Conservation (phyloP, 2,329 filamentous ascomycete genomes). For the Colletotrichum sp. region DNA sequence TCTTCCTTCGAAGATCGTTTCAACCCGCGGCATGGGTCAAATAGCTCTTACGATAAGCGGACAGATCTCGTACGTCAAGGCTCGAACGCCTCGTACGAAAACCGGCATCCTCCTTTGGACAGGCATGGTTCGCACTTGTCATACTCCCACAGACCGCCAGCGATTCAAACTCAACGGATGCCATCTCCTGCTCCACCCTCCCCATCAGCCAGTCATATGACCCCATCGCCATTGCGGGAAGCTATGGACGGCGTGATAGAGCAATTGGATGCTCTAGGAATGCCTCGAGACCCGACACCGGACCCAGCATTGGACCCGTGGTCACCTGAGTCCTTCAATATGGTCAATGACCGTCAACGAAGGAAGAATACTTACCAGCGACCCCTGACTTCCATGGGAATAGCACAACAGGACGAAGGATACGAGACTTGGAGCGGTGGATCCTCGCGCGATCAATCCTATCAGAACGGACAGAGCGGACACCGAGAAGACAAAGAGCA, state of each 20-base stretch:
- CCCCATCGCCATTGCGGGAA: conserved; percentile 88
- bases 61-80: conserved; percentile 29
- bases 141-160: conserved; percentile 37
- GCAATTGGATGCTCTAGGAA: conserved; percentile 85
- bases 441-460: conserved; percentile 54
- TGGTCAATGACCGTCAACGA: conserved; percentile 48
- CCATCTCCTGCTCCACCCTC: conserved; percentile 73
- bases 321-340: conserved; percentile 87
- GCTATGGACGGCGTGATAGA: conserved; percentile 99
- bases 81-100: conserved; percentile 35
- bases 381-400: conserved; percentile 77
- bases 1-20: conserved; percentile 40
- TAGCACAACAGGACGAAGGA: conserved; percentile 65
- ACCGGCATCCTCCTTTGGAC: conserved; percentile 26
- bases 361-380: conserved; percentile 42
- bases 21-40: conserved; percentile 41
- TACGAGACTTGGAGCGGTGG: conserved; percentile 63
- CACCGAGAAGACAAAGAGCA: conserved; percentile 54
- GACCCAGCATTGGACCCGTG: conserved; percentile 73
- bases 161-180: conserved; percentile 59
- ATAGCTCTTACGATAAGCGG: conserved; percentile 44
- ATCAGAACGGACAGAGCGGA: conserved; percentile 43
- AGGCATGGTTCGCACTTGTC: conserved; percentile 45
- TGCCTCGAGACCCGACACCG: conserved; percentile 60
- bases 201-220: conserved; percentile 70